Conservation (phyloP, 306 rosid genomes). For the Cicer chorassanicum region DNA sequence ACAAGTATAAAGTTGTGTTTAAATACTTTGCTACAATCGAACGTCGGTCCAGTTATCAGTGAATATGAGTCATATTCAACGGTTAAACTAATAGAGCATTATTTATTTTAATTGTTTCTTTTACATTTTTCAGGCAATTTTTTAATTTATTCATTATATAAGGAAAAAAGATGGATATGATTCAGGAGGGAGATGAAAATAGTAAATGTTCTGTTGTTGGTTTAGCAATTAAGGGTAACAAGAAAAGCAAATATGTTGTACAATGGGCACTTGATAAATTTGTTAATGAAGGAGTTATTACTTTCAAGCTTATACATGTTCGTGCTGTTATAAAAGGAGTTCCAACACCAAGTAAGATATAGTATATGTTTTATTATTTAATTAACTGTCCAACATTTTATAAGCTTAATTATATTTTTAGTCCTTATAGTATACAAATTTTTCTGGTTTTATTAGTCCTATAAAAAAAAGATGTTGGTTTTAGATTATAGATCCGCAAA, state of each 20-base stretch:
- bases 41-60: too few relatives aligned
- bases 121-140: slow-evolving; percentile 35
- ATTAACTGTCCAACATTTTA: too few relatives aligned
- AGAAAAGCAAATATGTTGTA: slow-evolving; percentile 74
- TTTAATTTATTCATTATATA: not conserved
- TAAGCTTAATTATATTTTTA: too few relatives aligned
- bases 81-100: not conserved
- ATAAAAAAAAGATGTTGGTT: too few relatives aligned
- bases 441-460: too few relatives aligned
- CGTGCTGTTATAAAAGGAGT: slow-evolving; percentile 62
- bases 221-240: slow-evolving; percentile 79
- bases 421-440: too few relatives aligned
- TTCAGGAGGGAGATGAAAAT: slow-evolving; percentile 42
- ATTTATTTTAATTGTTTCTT: not conserved
- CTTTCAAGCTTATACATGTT: slow-evolving; percentile 77
- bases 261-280: slow-evolving; percentile 85
- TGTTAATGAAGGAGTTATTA: slow-evolving; percentile 65
- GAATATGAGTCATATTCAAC: too few relatives aligned
- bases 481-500: too few relatives aligned
- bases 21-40: too few relatives aligned
- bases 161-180: slow-evolving; percentile 53
- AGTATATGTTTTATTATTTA: not conserved
- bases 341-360: slow-evolving; percentile 82
- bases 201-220: slow-evolving; percentile 55
- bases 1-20: too few relatives aligned